These are phyloP conservation scores for Pythium dissotocum DNA, from an alignment of 352 stramenopile species.

Conservation along the genomic window DNA sequence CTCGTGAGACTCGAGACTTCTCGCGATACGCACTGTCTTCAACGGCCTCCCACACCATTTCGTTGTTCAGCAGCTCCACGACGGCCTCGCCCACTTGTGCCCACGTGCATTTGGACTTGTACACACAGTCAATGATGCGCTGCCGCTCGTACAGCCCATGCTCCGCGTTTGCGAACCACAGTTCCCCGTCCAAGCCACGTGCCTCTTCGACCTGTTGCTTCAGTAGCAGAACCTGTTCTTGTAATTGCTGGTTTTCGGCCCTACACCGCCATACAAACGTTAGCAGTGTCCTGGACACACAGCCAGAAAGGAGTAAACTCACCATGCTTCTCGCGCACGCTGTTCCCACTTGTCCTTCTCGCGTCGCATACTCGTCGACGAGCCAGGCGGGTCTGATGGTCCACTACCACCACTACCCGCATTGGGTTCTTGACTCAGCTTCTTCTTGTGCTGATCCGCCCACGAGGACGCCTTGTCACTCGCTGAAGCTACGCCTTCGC, in stretches of 20 bases:
- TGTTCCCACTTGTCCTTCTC: conserved; percentile 77
- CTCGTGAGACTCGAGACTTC: conserved; percentile 40
- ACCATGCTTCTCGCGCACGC: conserved; percentile 49
- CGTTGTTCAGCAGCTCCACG: conserved; percentile 63
- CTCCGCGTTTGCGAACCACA: conserved; percentile 49
- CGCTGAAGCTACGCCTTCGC: neutral
- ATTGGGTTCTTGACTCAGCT: neutral
- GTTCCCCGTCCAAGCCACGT: conserved; percentile 28
- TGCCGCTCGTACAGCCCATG: conserved; percentile 48
- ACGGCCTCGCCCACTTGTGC: conserved; percentile 53
- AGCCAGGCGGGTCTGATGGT: conserved; percentile 1
- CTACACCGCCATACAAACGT: conserved; percentile 10
- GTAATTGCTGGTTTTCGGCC: conserved; percentile 48
- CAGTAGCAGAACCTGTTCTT: conserved; percentile 44
- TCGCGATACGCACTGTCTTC: conserved; percentile 43
- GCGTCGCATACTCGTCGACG: conserved; percentile 32
- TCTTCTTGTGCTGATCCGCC: conserved; percentile 6
- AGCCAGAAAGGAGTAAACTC: conserved; percentile 7
- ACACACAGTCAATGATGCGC: conserved; percentile 56
- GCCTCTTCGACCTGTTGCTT: conserved; percentile 42
- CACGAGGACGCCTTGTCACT: conserved; percentile 3
- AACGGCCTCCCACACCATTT: conserved; percentile 59
- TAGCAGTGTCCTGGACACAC: neutral
- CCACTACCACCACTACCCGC: neutral
- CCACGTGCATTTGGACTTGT: conserved; percentile 55